Base-by-base conservation (phyloP, 2,329 filamentous ascomycete genomes). In the Cadophora malorum region DNA sequence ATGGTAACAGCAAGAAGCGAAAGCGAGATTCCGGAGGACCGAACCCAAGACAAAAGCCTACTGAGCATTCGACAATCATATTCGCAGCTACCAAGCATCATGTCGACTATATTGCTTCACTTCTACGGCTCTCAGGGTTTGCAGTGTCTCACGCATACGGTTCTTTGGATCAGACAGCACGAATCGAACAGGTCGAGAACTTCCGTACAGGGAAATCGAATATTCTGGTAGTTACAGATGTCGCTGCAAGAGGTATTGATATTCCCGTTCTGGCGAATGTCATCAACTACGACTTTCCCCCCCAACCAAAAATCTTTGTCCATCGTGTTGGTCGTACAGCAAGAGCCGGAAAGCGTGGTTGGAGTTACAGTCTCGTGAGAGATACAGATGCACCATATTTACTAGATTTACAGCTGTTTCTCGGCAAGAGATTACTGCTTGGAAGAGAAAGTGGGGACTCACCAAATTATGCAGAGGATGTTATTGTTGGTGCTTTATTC, bases 211-310 rank as follows among this genome's bases (percentile, higher is more conserved):
- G 96, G 7, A 86, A 91, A 71, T 91, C 93, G 0, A 95, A 97
- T 73, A 94, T 99, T 59, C 82, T 99, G 9, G 94, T 99, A 2
- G 95, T 98, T 55, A 99, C 96, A 0, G 96, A 99, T 78, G 94
- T 99, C 64, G 96, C 96, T 16, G 96, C 96, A 25, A 88, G 96
- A 84, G 95, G 96, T 88, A 96, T 99, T 70, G 96, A 99, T 88
- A 97, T 99, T 73, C 96, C 96, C 0, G 87, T 97, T 58, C 85
- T 99, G 45, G 94, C 93, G 66, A 98, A 99, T 78, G 96, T 99
- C 68, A 95, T 99, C 83, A 98, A 99, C 83, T 99, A 97, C 80
- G 95, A 98, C 77, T 99, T 99, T 72, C 95, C 96, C 3, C 92
- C 95, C 1, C 96, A 98, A 76, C 93, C 96, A 23, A 99, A 99